Percentiles rank a stretch among this genome's conserved stretches.
These are phyloP conservation scores for Diaporthe amygdali DNA, from an alignment of 2,329 filamentous ascomycete species.

Conservation along the genomic window DNA sequence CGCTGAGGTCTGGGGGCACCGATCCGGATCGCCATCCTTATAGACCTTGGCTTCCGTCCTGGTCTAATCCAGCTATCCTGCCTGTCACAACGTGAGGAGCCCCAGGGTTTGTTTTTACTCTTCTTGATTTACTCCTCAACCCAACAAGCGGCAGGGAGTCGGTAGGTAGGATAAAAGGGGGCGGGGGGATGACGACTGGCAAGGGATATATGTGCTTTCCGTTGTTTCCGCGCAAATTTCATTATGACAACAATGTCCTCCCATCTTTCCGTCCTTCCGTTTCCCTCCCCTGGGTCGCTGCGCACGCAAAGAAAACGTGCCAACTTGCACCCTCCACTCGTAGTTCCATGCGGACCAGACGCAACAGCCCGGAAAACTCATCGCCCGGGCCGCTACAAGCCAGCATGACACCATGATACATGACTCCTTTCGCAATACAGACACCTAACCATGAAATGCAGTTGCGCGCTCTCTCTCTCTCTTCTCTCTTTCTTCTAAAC, in stretches of 20 bases:
- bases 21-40: not conserved
- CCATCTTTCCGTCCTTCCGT: not conserved
- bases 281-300: not conserved
- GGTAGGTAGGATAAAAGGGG: not conserved
- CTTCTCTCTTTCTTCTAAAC: constrained; percentile 15
- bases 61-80: not conserved
- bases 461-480: constrained; percentile 3
- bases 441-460: constrained; percentile 21
- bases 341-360: not conserved
- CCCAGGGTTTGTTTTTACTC: not conserved
- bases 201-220: constrained; percentile 27
- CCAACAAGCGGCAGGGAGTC: not conserved
- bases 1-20: not conserved
- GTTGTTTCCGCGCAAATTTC: constrained; percentile 24
- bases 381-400: not conserved
- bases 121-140: not conserved
- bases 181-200: constrained; percentile 9
- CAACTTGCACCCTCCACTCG: not conserved
- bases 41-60: not conserved
- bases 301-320: not conserved
- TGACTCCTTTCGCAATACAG: constrained; percentile 22
- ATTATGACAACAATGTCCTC: constrained; percentile 25
- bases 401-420: constrained; percentile 9
- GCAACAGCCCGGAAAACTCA: not conserved
- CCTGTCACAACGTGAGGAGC: not conserved